phyloP scores from a whole-genome alignment of 768 basidiomycete species.

The Austroboletus festivus region DNA sequence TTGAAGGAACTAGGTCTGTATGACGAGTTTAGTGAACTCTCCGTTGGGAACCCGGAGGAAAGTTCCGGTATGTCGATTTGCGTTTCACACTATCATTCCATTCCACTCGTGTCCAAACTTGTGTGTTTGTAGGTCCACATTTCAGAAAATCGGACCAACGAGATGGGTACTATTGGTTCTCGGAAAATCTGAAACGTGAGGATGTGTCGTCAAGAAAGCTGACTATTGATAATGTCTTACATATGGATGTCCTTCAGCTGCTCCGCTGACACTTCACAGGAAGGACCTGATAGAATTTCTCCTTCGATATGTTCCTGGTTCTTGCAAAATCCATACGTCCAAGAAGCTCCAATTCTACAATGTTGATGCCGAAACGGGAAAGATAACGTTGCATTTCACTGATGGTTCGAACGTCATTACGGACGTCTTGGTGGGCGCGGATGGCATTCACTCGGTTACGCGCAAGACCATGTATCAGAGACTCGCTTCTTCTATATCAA shows the following conservation, averaged over 20 bases:
- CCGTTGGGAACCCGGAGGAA: constrained; percentile 16
- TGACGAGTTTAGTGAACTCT: constrained; percentile 27
- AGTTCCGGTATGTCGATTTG: constrained; percentile 14
- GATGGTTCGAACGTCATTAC: constrained; percentile 35
- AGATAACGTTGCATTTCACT: constrained; percentile 34
- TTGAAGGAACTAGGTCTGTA: constrained; percentile 39
- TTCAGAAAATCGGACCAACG: constrained; percentile 4
- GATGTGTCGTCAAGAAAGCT: not conserved
- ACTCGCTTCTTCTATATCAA: constrained; percentile 5
- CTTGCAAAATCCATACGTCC: constrained; percentile 33
- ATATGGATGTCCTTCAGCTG: constrained; percentile 19
- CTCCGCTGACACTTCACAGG: constrained; percentile 33
- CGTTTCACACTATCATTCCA: too few species aligned
- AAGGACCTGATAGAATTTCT: constrained; percentile 36
- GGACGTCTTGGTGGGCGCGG: constrained; percentile 42
- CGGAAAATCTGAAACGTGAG: constrained; percentile 24
- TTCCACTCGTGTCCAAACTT: too few species aligned
- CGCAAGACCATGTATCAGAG: constrained; percentile 26
- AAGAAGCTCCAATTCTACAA: constrained; percentile 35
- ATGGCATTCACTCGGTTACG: constrained; percentile 40
- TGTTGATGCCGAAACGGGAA: constrained; percentile 14
- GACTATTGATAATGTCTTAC: constrained; percentile 2
- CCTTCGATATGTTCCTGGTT: constrained; percentile 23
- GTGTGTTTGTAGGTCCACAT: constrained; percentile 16
- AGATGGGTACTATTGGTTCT: constrained; percentile 27